Evolutionary conservation across 1,284 basidiomycete genomes (phyloP), one percentile per base, ranked within the genome.

Genomic region (Malassezia pachydermatis): DNA sequence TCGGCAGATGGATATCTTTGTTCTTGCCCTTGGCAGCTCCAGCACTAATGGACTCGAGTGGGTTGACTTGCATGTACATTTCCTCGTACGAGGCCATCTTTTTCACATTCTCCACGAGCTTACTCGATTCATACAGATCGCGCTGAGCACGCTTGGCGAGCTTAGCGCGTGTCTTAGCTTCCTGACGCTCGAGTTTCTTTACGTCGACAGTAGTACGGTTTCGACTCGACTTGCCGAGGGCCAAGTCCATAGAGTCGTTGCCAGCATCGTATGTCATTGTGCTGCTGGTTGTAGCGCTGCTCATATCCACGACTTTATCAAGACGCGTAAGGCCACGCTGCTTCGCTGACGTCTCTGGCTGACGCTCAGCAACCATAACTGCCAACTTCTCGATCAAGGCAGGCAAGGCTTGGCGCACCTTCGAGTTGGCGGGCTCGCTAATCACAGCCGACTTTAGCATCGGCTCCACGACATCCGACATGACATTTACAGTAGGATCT

Each of bases 1-100:
- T 86, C 34, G 86, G 84, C 11, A 99, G 77, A 67, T 95, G 88
- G 48, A 99, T 85, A 73, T 99, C 94, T 75, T 71, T 71, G 59
- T 70, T 71, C 54, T 68, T 74, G 65, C 87, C 88, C 75, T 90
- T 94, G 32, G 84, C 77, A 8, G 50, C 40, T 19, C 50, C 50
- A 42, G 60, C 58, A 1, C 79, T 77, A 25, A 80, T 80, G 2
- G 86, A 81, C 73, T 94, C 88, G 54, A 99, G 75, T 40, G 94
- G 88, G 75, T 99, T 99, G 76, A 98, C 89, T 77, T 92, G 87
- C 84, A 98, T 86, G 76, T 92, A 98, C 82, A 96, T 84, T 72
- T 96, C 92, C 72, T 96, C 90, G 76, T 96, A 96, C 22, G 83
- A 82, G 82, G 92, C 57, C 77, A 89, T 88, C 76, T 89, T 88